phyloP scores from a whole-genome alignment of 352 stramenopile species.

The Globisporangium paddicum region DNA sequence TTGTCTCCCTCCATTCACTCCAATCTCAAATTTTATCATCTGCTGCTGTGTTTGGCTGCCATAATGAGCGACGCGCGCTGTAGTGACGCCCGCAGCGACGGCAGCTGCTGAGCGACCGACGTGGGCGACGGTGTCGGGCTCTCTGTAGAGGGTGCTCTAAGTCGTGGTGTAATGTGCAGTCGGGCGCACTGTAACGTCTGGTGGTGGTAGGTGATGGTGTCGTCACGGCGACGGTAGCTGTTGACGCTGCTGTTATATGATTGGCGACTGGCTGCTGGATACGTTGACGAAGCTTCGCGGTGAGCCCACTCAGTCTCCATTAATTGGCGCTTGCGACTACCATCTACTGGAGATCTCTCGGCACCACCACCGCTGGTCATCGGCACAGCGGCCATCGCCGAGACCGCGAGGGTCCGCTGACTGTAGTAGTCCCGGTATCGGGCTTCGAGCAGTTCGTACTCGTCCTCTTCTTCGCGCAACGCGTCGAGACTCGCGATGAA shows the following conservation, averaged over 20 bases:
- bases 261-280: not conserved
- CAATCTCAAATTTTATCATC: not conserved
- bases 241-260: not conserved
- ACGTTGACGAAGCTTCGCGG: not conserved
- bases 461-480: constrained; percentile 28
- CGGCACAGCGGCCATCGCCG: not conserved
- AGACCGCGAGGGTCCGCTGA: not conserved
- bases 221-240: not conserved
- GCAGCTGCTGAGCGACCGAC: not conserved
- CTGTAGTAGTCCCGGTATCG: constrained; percentile 4
- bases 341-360: not conserved
- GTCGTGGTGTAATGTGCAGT: not conserved
- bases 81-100: not conserved
- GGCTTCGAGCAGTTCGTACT: constrained; percentile 7
- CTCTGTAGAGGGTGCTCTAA: not conserved
- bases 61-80: constrained; percentile 8
- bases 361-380: not conserved
- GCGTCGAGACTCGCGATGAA: constrained; percentile 66
- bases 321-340: not conserved
- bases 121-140: not conserved
- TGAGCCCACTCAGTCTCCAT: not conserved
- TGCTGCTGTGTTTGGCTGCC: not conserved
- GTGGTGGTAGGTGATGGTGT: too few relatives aligned
- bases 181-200: not conserved
- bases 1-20: too few relatives aligned